Conservation (phyloP, 2,329 filamentous ascomycete species). For the Niveomyces coronatus region DNA sequence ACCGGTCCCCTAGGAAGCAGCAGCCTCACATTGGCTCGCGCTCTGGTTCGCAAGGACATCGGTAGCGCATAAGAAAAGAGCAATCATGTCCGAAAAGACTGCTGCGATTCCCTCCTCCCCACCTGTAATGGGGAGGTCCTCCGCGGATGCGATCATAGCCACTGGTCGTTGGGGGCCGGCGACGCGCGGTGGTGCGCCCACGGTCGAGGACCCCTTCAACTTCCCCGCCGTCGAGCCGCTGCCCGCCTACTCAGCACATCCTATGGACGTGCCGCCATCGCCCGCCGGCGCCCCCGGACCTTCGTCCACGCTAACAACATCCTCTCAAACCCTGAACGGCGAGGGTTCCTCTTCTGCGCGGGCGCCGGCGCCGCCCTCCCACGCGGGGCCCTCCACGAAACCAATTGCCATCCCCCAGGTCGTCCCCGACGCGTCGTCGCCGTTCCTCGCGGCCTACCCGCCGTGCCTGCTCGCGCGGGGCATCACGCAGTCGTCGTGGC, state of each 20-base stretch:
- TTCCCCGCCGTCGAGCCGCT: conserved; percentile 24
- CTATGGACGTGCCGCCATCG: neutral
- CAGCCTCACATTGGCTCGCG: too few species aligned
- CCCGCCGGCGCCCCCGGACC: too few species aligned
- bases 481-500: conserved; percentile 25
- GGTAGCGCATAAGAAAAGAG: too few species aligned
- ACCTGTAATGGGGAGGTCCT: too few species aligned
- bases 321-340: conserved; percentile 5
- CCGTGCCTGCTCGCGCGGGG: conserved; percentile 27
- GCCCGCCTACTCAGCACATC: conserved; percentile 18
- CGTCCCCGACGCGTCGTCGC: conserved; percentile 21
- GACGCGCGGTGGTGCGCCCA: conserved; percentile 16
- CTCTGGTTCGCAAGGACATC: too few species aligned
- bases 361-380: conserved; percentile 4
- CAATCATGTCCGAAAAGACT: too few species aligned
- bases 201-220: conserved; percentile 27
- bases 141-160: too few species aligned
- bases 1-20: too few species aligned
- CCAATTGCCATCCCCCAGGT: conserved; percentile 33
- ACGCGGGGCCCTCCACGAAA: conserved; percentile 9
- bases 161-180: too few species aligned
- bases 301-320: too few species aligned
- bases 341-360: too few species aligned
- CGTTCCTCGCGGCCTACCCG: conserved; percentile 30
- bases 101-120: too few species aligned